Conservation (phyloP, 345 rosid species). For the Punica granatum region DNA sequence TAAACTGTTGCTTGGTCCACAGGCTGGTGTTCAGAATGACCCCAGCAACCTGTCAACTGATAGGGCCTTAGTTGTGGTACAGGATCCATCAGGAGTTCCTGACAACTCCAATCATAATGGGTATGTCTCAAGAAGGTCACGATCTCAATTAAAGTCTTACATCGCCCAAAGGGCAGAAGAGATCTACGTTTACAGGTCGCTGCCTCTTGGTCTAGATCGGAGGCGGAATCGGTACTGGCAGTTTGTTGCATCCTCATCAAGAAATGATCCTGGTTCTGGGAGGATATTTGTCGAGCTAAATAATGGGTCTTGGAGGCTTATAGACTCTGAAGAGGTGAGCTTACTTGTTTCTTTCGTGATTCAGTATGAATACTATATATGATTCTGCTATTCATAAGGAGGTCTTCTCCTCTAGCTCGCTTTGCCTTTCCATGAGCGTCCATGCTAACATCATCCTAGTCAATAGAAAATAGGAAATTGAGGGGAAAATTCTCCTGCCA, state of each 20-base stretch:
- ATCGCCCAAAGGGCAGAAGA: slow-evolving; percentile 90
- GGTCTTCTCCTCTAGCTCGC: not conserved
- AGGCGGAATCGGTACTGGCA: slow-evolving; percentile 95
- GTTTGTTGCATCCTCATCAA: slow-evolving; percentile 81
- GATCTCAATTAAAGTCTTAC: slow-evolving; percentile 82
- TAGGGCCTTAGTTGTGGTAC: slow-evolving; percentile 26
- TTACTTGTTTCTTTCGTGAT: not conserved
- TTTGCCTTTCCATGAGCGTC: not conserved
- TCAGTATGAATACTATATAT: not conserved
- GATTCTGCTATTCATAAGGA: not conserved
- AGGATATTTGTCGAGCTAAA: slow-evolving; percentile 79
- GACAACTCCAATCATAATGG: slow-evolving; percentile 61
- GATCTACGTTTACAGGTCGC: slow-evolving; percentile 82
- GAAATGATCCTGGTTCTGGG: slow-evolving; percentile 86
- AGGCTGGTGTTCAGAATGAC: slow-evolving; percentile 35
- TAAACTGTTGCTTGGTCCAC: slow-evolving; percentile 35
- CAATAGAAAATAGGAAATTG: not conserved
- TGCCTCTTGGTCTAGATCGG: slow-evolving; percentile 99
- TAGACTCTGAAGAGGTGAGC: slow-evolving; percentile 84
- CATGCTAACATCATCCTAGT: not conserved
- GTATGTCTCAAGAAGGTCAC: slow-evolving; percentile 72
- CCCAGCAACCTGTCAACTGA: slow-evolving; percentile 33
- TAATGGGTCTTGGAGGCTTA: slow-evolving; percentile 77
- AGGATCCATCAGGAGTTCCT: slow-evolving; percentile 39
- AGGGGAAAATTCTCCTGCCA: not conserved